These are phyloP conservation scores for Allantophomopsis lycopodina DNA, from an alignment of 2,329 filamentous ascomycete species.

Conservation along the genomic window DNA sequence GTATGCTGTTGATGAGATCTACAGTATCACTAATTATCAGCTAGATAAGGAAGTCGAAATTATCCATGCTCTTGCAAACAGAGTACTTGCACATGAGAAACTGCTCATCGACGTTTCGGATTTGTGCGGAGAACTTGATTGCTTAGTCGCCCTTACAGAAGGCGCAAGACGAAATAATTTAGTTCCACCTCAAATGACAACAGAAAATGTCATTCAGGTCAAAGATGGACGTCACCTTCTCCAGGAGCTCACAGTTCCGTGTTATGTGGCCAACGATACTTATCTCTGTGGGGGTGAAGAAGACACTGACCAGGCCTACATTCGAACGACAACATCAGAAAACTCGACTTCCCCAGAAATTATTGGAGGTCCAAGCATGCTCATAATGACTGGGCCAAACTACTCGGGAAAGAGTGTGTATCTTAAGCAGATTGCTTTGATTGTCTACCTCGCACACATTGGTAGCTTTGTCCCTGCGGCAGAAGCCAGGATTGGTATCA, in stretches of 20 bases:
- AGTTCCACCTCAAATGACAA: slow-evolving; percentile 53
- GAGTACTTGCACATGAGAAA: slow-evolving; percentile 54
- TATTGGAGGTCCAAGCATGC: slow-evolving; percentile 41
- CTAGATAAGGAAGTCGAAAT: slow-evolving; percentile 82
- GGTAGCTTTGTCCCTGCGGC: slow-evolving; percentile 84
- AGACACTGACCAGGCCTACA: slow-evolving; percentile 4
- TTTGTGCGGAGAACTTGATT: slow-evolving; percentile 76
- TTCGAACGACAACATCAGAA: slow-evolving; percentile 3
- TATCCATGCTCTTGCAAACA: slow-evolving; percentile 60
- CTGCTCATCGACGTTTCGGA: slow-evolving; percentile 59
- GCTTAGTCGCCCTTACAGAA: slow-evolving; percentile 64
- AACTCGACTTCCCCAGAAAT: slow-evolving; percentile 1
- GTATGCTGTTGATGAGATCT: slow-evolving; percentile 6
- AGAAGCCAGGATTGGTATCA: slow-evolving; percentile 65
- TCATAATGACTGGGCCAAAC: slow-evolving; percentile 85
- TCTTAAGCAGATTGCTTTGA: slow-evolving; percentile 82
- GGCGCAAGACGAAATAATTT: slow-evolving; percentile 67
- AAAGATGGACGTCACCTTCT: slow-evolving; percentile 72
- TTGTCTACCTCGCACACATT: slow-evolving; percentile 84
- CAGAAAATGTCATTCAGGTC: slow-evolving; percentile 59
- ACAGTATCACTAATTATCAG: slow-evolving; percentile 3
- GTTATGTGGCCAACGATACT: slow-evolving; percentile 76
- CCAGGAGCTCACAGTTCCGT: slow-evolving; percentile 69
- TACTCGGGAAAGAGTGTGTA: slow-evolving; percentile 96
- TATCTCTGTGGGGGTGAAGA: slow-evolving; percentile 47